Conservation (phyloP, 495 filamentous ascomycete genomes). For the Penicillium coprophilum region DNA sequence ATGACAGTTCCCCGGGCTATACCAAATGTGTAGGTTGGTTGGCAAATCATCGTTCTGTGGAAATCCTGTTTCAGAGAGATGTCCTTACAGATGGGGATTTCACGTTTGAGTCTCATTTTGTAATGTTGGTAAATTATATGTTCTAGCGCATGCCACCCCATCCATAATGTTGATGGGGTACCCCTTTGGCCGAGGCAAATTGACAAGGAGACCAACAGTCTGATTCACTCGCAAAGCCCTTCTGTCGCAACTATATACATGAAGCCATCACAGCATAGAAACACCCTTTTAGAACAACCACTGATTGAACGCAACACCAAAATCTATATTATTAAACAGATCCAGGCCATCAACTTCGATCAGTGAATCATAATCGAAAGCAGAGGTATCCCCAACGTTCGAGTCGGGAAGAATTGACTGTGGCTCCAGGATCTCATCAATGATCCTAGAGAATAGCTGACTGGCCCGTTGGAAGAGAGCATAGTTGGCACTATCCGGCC, state of each 20-base stretch:
- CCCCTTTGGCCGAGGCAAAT: not conserved
- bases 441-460: conserved; percentile 30
- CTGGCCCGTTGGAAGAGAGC: conserved; percentile 31
- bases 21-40: conserved; percentile 16
- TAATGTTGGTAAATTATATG: too few species aligned
- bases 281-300: conserved; percentile 27
- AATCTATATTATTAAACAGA: conserved; percentile 29
- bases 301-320: conserved; percentile 31
- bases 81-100: conserved; percentile 27
- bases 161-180: not conserved
- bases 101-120: conserved; percentile 14
- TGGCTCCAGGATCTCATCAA: conserved; percentile 39
- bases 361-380: conserved; percentile 19
- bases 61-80: conserved; percentile 18
- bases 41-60: conserved; percentile 13
- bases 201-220: not conserved
- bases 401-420: conserved; percentile 1
- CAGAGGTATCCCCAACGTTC: not conserved
- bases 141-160: not conserved
- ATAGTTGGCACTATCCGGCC: conserved; percentile 23
- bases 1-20: not conserved
- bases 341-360: conserved; percentile 24
- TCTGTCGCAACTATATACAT: not conserved
- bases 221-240: not conserved
- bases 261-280: not conserved